These are phyloP conservation scores for Cryphonectria carpinicola DNA, from an alignment of 2,329 filamentous ascomycete species.

Conservation along the genomic window DNA sequence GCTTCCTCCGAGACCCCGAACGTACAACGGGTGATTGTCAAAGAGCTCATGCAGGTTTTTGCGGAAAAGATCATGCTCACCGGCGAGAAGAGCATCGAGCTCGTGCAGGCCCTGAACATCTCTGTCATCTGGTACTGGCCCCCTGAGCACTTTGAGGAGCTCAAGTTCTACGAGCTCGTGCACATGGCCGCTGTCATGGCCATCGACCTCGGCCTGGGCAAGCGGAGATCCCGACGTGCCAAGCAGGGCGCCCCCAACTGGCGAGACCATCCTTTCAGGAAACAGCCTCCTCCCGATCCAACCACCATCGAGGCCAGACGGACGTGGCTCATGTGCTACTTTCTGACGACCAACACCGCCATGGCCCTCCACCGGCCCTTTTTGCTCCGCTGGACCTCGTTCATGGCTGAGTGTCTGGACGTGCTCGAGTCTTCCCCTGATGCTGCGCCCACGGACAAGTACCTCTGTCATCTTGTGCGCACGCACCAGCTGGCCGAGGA, in stretches of 20 bases:
- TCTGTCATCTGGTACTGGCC: slow-evolving; percentile 84
- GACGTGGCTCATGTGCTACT: slow-evolving; percentile 64
- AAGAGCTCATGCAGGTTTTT: slow-evolving; percentile 72
- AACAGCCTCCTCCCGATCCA: slow-evolving; percentile 52
- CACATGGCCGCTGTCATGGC: slow-evolving; percentile 82
- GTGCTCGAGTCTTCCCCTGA: slow-evolving; percentile 58
- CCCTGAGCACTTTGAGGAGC: slow-evolving; percentile 80
- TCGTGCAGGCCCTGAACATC: slow-evolving; percentile 78
- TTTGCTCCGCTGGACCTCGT: slow-evolving; percentile 62
- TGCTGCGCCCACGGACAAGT: slow-evolving; percentile 59
- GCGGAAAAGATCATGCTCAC: slow-evolving; percentile 75
- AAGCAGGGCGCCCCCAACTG: slow-evolving; percentile 43
- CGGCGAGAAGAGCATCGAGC: slow-evolving; percentile 80
- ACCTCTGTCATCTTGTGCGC: slow-evolving; percentile 63
- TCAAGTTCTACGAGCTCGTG: slow-evolving; percentile 87
- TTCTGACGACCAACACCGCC: slow-evolving; percentile 61
- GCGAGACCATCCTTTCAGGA: slow-evolving; percentile 48
- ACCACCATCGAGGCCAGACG: slow-evolving; percentile 59
- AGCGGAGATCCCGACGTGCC: slow-evolving; percentile 40
- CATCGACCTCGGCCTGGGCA: slow-evolving; percentile 76
- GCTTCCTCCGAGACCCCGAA: slow-evolving; percentile 60
- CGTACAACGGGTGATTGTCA: slow-evolving; percentile 65
- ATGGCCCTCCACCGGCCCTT: slow-evolving; percentile 66
- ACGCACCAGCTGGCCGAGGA: slow-evolving; percentile 70
- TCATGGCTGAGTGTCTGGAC: slow-evolving; percentile 64